Base-by-base conservation (phyloP, 2,329 filamentous ascomycete species). In the Magnaporthiopsis incrustans region DNA sequence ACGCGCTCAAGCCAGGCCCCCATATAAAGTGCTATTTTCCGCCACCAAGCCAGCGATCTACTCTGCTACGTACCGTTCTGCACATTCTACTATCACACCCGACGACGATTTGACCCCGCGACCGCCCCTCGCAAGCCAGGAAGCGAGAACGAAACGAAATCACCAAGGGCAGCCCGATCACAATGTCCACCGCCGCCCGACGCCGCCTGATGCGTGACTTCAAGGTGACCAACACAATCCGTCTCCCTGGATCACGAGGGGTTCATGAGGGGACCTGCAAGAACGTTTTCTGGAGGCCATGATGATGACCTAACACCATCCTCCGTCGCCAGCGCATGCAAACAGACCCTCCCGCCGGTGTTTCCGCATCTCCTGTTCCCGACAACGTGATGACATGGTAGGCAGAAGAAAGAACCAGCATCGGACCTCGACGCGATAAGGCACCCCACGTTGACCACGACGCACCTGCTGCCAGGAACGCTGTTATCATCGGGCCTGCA, bases 191-290 rank as follows among this genome's bases (percentile, higher is more conserved):
- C 68, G 90, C 94, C 70, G 95, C 95, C 70, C 90, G 95, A 75
- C 91, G 95, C 75, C 92, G 95, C 75, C 83, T 99, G 77, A 98
- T 99, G 95, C 91, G 95, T 77, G 95, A 98, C 82, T 98, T 98
- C 86, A 98, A 98, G 90, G 92, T 96, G 64, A 68, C 70, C 61
- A 30, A 38, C 35, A 15, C 14, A 44, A 44, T 4, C 38, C 2
- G 6, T 44, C 3, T 44, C 60, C 59, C 58, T 33, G 50, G 53
- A 64, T 59, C 59, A 62, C 61, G 63, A 64, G 30, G 61, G 50
- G 53, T 64, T 59, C 59, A 62, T 61, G 63, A 64, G 30, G 61
- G 22, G 67, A n/a, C 12, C 10, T n/a, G 50, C 64, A 57, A 67
- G 67, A 26, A 62, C 15, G 38, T 44, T 44, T 44, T 7, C 38